These are phyloP conservation scores for Metschnikowia shivogae DNA, from an alignment of 805 yeast genomes.

Conservation along the genomic window DNA sequence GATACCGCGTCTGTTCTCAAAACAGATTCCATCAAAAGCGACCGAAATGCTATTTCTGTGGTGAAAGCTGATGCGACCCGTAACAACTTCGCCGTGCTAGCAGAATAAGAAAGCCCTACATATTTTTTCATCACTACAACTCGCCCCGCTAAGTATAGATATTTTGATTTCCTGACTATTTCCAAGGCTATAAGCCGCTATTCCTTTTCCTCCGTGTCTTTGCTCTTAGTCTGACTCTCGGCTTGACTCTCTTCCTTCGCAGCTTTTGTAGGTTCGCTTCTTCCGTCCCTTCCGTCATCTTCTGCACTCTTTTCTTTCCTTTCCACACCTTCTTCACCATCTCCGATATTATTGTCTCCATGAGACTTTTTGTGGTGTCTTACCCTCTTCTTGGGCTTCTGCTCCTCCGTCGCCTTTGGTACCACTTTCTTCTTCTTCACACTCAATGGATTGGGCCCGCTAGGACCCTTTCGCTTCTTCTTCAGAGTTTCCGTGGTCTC, in stretches of 20 bases:
- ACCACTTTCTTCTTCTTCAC: slow-evolving; percentile 68
- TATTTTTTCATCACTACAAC: background rate
- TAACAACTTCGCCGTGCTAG: slow-evolving; percentile 9
- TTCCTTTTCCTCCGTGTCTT: too few relatives aligned
- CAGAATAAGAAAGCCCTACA: slow-evolving; percentile 2
- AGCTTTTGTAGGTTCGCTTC: too few relatives aligned
- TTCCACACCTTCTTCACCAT: too few relatives aligned
- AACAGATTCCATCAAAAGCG: slow-evolving; percentile 9
- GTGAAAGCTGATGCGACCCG: background rate
- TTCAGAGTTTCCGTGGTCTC: slow-evolving; percentile 12
- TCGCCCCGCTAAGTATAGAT: too few relatives aligned
- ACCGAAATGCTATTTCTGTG: background rate
- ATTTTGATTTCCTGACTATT: too few relatives aligned
- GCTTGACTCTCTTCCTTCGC: too few relatives aligned
- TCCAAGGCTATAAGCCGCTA: too few relatives aligned
- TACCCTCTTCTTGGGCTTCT: slow-evolving; percentile 13
- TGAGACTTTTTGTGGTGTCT: slow-evolving; percentile 13
- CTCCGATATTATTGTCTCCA: too few relatives aligned
- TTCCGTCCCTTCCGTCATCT: too few relatives aligned
- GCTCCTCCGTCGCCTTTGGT: slow-evolving; percentile 23
- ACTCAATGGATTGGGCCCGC: slow-evolving; percentile 88
- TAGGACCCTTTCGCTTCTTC: slow-evolving; percentile 64
- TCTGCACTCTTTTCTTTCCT: too few relatives aligned
- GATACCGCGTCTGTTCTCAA: slow-evolving; percentile 17
- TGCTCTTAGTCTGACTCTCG: too few relatives aligned